phyloP scores from a whole-genome alignment of 768 basidiomycete species.

The Leucocoprinus birnbaumii region DNA sequence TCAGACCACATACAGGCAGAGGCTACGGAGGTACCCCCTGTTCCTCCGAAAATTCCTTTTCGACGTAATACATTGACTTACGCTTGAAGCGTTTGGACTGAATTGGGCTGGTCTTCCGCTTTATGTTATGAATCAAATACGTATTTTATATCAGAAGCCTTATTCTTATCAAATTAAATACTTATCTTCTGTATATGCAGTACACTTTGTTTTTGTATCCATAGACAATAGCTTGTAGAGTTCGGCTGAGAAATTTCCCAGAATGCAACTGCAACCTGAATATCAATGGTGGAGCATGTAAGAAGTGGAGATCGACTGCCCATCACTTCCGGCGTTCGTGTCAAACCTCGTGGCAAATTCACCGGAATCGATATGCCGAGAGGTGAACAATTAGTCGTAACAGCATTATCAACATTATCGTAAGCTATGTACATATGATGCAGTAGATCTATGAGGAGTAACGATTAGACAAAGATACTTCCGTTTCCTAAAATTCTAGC shows the following conservation, averaged over 20 bases:
- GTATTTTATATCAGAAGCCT: background rate
- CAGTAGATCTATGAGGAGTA: too few relatives aligned
- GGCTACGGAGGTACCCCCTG: constrained; percentile 16
- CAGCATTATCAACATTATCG: background rate
- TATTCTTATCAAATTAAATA: background rate
- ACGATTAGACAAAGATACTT: background rate
- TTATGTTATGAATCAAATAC: too few relatives aligned
- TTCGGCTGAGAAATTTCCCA: too few relatives aligned
- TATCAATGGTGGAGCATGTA: too few relatives aligned
- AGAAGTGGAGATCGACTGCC: too few relatives aligned
- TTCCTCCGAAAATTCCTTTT: constrained; percentile 19
- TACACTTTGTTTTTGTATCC: background rate
- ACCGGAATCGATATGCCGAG: too few relatives aligned
- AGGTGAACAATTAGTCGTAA: too few relatives aligned
- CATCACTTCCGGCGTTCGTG: too few relatives aligned
- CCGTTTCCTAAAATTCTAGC: background rate
- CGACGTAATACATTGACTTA: background rate
- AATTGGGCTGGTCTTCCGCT: too few relatives aligned
- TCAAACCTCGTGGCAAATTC: too few relatives aligned
- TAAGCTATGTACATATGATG: background rate
- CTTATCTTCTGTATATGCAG: background rate
- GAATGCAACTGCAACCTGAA: too few relatives aligned
- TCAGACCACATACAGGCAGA: background rate
- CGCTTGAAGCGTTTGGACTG: too few relatives aligned
- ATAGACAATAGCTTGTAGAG: background rate